Evolutionary conservation across 2,329 filamentous ascomycete species (phyloP).

Genomic region (Tolypocladium tundrense): DNA sequence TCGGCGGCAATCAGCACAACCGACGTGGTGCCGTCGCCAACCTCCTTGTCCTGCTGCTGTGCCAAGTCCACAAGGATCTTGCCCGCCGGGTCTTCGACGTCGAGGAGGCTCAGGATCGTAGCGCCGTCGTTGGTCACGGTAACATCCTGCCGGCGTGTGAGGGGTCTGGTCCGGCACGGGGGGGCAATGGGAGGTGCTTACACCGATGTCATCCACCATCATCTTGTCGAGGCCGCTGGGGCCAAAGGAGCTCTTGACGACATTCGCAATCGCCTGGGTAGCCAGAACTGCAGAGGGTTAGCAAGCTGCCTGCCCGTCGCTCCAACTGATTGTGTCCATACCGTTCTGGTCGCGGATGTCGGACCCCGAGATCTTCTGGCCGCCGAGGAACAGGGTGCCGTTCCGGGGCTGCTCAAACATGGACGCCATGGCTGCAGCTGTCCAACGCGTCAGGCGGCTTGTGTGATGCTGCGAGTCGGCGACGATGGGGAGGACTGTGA

Average conservation of each 20-base stretch:
- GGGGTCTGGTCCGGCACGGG: not conserved
- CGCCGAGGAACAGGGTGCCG: conserved; percentile 92
- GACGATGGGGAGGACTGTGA: conserved; percentile 1
- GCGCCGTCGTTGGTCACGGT: conserved; percentile 98
- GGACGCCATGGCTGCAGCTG: conserved; percentile 60
- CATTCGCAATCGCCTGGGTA: conserved; percentile 95
- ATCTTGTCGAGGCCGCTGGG: conserved; percentile 98
- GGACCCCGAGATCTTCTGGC: conserved; percentile 91
- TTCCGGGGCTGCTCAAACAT: conserved; percentile 95
- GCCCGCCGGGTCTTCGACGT: conserved; percentile 94
- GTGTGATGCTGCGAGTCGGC: conserved; percentile 1
- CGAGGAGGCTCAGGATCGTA: conserved; percentile 87
- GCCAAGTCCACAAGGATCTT: conserved; percentile 97
- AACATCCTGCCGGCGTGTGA: conserved; percentile 56
- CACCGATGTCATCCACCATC: conserved; percentile 99
- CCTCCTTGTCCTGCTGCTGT: conserved; percentile 98
- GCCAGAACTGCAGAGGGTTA: conserved; percentile 57
- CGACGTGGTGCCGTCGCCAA: conserved; percentile 95
- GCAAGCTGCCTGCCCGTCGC: conserved; percentile 3
- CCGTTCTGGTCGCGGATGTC: conserved; percentile 97
- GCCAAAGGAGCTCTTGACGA: conserved; percentile 97
- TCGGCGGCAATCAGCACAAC: conserved; percentile 96
- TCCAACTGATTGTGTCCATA: conserved; percentile 24
- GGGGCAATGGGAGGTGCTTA: conserved; percentile 30
- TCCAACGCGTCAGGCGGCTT: conserved; percentile 4